Evolutionary conservation across 176 grass and related monocot species (phyloP).

Genomic region (Phoenix dactylifera): DNA sequence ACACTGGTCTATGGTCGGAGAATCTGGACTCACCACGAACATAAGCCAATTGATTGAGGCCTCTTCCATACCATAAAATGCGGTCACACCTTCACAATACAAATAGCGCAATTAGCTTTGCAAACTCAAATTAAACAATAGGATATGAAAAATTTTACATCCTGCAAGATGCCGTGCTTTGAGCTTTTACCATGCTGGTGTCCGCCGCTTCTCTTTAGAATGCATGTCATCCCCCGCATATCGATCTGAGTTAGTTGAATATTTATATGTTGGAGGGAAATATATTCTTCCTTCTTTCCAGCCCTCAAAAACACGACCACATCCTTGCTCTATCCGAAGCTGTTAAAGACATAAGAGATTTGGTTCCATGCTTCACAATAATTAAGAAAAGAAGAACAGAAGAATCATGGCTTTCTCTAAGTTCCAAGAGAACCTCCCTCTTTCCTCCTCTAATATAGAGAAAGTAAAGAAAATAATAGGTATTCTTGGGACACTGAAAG

Average conservation of each 20-base stretch:
- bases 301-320: constrained; percentile 62
- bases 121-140: no score
- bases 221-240: constrained; percentile 80
- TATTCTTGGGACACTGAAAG: background rate
- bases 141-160: no score
- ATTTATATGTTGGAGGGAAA: constrained; percentile 96
- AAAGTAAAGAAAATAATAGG: no score
- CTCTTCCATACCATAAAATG: constrained; percentile 81
- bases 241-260: constrained; percentile 84
- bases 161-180: no score
- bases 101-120: no score
- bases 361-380: constrained; percentile 2
- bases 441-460: no score
- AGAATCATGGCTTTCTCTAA: constrained; percentile 1
- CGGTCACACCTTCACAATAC: constrained; percentile 60
- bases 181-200: constrained; percentile 70
- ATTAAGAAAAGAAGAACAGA: constrained; percentile 5
- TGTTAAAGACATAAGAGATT: constrained; percentile 22
- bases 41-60: constrained; percentile 68
- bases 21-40: constrained; percentile 86
- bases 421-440: background rate
- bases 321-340: constrained; percentile 95
- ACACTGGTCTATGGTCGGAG: constrained; percentile 88
- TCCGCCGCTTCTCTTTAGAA: constrained; percentile 75
- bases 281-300: constrained; percentile 98